Base-by-base conservation (phyloP, 1,139 yeast species). In the Protomyces lactucae-debilis region DNA sequence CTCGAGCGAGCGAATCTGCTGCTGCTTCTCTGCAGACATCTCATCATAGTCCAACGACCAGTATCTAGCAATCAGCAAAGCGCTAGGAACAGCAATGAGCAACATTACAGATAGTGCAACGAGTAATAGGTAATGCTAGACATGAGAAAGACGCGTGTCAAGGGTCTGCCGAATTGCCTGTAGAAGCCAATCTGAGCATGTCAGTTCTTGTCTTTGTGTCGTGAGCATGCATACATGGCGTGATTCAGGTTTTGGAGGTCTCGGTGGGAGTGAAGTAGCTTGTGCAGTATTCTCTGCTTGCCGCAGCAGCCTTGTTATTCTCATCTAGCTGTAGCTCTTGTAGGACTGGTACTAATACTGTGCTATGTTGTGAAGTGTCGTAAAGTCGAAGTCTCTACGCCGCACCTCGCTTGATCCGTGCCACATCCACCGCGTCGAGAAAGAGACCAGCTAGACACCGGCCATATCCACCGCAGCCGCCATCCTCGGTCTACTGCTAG, bases 1-100 rank as follows among this genome's bases (percentile, higher is more conserved):
- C 36, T 59, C 52, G 40, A 59, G 46, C 3, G 40, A 35, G 16
- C 35, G 23, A n/a, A 59, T 39, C 36, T 59, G 56, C n/a, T 25
- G 14, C 14, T 51, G 52, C 52, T 59, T 59, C 36, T 55, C 25
- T 2, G 63, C 57, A 14, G 52, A 28, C 63, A 59, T 59, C 40
- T 59, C 63, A 25, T 59, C 63, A 32, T 52, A 59, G 23, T 59
- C 63, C 14, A 59, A 57, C 8, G 52, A 59, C 63, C 63, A 59
- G 52, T 55, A 59, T 32, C 63, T 59, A 12, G 39, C 2, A 12
- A 52, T 46, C 46, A 48, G 61, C 37, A 14, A 32, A n/a, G 32
- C 14, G 4, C 10, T 10, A 21, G 28, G 16, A 2, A 4, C 21
- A 25, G 12, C 28, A 12, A 16, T 12, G 18, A 35, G 32, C 28